phyloP scores from a whole-genome alignment of 768 basidiomycete genomes.

The Tephrocybe sp. region DNA sequence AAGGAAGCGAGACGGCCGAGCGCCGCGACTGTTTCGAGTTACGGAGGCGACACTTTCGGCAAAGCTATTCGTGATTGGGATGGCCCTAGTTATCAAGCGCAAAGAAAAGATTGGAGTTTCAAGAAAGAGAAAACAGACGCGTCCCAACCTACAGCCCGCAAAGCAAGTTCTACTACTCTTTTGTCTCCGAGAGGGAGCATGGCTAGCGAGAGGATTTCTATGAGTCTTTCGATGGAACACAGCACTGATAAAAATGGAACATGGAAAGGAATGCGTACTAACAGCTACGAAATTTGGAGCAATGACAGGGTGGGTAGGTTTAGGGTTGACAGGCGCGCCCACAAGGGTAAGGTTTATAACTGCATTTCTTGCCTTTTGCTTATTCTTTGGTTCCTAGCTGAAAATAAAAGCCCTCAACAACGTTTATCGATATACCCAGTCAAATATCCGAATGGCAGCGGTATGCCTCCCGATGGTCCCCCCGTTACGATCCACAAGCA shows the following conservation, averaged over 20 bases:
- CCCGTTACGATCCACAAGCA: conserved; percentile 76
- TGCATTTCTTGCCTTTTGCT: neutral
- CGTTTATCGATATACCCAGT: conserved; percentile 62
- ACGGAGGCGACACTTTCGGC: conserved; percentile 39
- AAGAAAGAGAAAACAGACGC: conserved; percentile 47
- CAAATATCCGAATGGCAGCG: conserved; percentile 42
- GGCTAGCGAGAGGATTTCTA: conserved; percentile 18
- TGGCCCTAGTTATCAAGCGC: conserved; percentile 42
- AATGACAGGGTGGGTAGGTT: conserved; percentile 63
- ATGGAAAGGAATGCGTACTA: conserved; percentile 49
- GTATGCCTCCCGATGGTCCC: conserved; percentile 45
- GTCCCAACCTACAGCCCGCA: conserved; percentile 8
- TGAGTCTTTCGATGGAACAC: conserved; percentile 7
- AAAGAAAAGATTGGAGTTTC: conserved; percentile 57
- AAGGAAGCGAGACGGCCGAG: conserved; percentile 36
- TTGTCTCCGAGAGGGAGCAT: conserved; percentile 30
- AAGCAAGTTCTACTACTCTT: conserved; percentile 25
- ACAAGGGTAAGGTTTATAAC: conserved; percentile 30
- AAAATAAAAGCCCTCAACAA: conserved; percentile 61
- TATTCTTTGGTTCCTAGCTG: conserved; percentile 25
- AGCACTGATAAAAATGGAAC: conserved; percentile 13
- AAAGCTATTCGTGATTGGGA: conserved; percentile 37
- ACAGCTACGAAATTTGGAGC: conserved; percentile 64
- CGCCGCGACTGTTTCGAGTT: conserved; percentile 36
- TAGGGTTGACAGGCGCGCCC: conserved; percentile 51